Evolutionary conservation across 2,329 filamentous ascomycete genomes (phyloP).

Genomic region (Hirsutella thompsonii): DNA sequence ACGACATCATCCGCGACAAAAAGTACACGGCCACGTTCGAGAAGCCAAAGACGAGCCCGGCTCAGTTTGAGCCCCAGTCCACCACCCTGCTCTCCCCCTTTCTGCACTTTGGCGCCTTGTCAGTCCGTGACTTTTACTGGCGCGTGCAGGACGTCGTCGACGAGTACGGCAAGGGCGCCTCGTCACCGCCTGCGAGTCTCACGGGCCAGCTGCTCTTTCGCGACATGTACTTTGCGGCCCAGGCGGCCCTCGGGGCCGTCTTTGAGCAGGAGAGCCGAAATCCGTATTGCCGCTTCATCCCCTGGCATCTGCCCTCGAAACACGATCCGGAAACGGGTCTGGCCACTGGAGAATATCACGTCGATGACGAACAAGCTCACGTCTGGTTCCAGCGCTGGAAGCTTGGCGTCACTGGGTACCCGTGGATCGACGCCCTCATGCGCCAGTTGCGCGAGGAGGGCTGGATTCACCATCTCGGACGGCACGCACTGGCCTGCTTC

Average conservation of each 20-base stretch:
- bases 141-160: slow-evolving; percentile 49
- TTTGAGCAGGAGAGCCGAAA: slow-evolving; percentile 58
- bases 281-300: slow-evolving; percentile 56
- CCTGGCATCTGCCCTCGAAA: slow-evolving; percentile 62
- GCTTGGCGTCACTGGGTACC: slow-evolving; percentile 58
- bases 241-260: slow-evolving; percentile 50
- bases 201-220: slow-evolving; percentile 64
- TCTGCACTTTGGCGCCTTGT: slow-evolving; percentile 61
- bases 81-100: slow-evolving; percentile 64
- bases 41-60: slow-evolving; percentile 64
- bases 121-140: slow-evolving; percentile 63
- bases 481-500: slow-evolving; percentile 70
- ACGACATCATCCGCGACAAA: slow-evolving; percentile 45
- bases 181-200: slow-evolving; percentile 53
- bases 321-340: slow-evolving; percentile 28
- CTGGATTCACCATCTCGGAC: slow-evolving; percentile 70
- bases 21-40: slow-evolving; percentile 61
- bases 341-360: slow-evolving; percentile 46
- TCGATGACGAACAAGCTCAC: slow-evolving; percentile 51
- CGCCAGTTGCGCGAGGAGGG: slow-evolving; percentile 57
- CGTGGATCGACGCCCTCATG: slow-evolving; percentile 74
- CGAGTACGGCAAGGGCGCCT: slow-evolving; percentile 40
- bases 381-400: slow-evolving; percentile 57
- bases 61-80: slow-evolving; percentile 58
- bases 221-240: slow-evolving; percentile 75